Evolutionary conservation across 2,329 filamentous ascomycete species (phyloP), one percentile per base, ranked within the genome.

Genomic region (Lachnellula cervina): DNA sequence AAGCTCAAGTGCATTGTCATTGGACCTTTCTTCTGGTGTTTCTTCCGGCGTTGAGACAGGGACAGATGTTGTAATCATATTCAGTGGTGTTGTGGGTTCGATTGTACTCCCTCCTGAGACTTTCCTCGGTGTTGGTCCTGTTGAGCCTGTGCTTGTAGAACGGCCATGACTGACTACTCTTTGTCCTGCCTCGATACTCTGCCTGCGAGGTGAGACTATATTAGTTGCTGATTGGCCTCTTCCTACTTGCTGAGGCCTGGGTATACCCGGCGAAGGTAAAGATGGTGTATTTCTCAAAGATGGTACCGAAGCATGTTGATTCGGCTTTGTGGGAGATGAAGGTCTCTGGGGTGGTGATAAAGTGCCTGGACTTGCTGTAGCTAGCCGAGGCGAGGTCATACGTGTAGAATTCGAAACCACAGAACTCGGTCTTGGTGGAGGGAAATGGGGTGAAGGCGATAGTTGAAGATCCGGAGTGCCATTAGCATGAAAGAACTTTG

Each of bases 401-500:
- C 74, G 77, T 45, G 79, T 76, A 52, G 69, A 72, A 46, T 70
- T 73, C 8, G 78, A 81, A 45, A 76, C 69, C 7, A 70, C 70
- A 1, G 80, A 82, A 32, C 72, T 72, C 0, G 79, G 73, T 43
- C 72, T 66, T 52, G 74, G 67, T 49, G 74, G 43, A 71, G 70
- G 63, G 68, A 71, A 67, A 66, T 65, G 61, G 40, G 58, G 66
- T 66, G 59, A 65, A 69, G 67, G 61, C 37, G 68, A 65, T 0
- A 73, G 64, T 52, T 74, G 76, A 7, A 77, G 57, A 54, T 84
- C 79, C 2, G 81, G 80, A 14, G 74, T 74, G 32, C 85, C 84
- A 70, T 89, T 88, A 57, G 86, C 88, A 69, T 90, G 88, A 70
- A 91, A 84, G 74, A 92, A 90, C 68, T 88, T 89, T 71, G 77